Base-by-base conservation (phyloP, 208 protist genomes). In the Blechomonas ayalai region DNA sequence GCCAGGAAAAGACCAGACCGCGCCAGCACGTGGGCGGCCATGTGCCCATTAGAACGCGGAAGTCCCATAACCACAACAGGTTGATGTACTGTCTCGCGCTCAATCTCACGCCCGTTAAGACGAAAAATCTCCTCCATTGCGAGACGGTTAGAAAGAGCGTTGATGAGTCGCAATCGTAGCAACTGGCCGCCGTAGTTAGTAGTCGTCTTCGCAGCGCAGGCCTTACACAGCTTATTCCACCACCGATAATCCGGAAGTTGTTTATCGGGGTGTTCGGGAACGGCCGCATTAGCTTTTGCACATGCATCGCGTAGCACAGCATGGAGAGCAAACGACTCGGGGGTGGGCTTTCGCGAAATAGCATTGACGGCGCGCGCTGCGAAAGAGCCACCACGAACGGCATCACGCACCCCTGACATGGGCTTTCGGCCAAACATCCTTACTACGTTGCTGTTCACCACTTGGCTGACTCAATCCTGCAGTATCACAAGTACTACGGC, bases 41-140 rank as follows among this genome's bases (percentile, higher is more conserved):
- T 62, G 69, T 95, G 86, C 4, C 80, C 86, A 52, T 88, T 90
- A 33, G 77, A 90, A 6, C 86, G 69, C 27, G 86, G 86, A n/a
- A 95, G 49, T 20, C 86, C 80, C 59, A 91, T 77, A 15, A 95
- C 68, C 22, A 95, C 37, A 26, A 91, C 12, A 2, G 86, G 86
- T 37, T 84, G 41, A 26, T 48, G 46, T 16, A 95, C 63, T 4
- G 13, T 20, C 47, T 86, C 73, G 46, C 65, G 60, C 38, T 73
- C 69, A 44, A 95, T 90, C 38, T 91, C 82, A 15, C 51, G 29
- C 18, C 65, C 67, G 49, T 81, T 91, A 39, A 89, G 52, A 8
- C 82, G 64, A 51, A 77, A 91, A 34, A 70, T 41, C 34, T 90
- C 79, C n/a, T 95, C 86, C 19, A 91, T 64, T 3, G 82, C 75